A percentile compares a stretch with the other conserved stretches of the same genome.
phyloP scores from a whole-genome alignment of 2,329 filamentous ascomycete species.

The Colletotrichum sp. region DNA sequence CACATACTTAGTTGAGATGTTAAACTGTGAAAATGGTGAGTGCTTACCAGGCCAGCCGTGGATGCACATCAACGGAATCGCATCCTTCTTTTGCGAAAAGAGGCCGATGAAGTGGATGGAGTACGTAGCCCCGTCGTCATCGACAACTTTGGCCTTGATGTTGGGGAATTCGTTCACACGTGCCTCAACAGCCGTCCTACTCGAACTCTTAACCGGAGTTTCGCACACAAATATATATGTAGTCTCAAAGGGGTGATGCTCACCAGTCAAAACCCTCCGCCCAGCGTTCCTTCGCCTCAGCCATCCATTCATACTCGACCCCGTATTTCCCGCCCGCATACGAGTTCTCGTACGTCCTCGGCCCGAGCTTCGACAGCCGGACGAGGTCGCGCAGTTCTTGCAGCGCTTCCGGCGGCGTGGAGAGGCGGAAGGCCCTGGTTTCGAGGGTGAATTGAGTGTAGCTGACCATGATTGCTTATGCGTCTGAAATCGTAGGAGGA shows the following conservation, averaged over 20 bases:
- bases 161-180: background rate
- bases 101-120: background rate
- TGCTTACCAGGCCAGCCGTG: background rate
- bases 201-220: rapidly evolving
- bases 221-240: background rate
- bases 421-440: background rate
- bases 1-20: background rate
- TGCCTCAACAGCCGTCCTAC: background rate
- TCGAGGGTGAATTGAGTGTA: background rate
- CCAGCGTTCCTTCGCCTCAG: background rate
- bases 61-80: background rate
- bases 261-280: background rate
- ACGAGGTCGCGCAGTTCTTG: background rate
- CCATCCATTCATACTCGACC: background rate
- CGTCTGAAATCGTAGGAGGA: background rate
- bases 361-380: background rate
- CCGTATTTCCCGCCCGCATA: background rate
- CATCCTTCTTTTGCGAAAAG: background rate
- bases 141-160: background rate
- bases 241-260: too few species aligned
- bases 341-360: background rate
- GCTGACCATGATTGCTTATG: too few species aligned
- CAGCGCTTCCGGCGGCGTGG: background rate
- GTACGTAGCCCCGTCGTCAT: background rate
- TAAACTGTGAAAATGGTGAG: background rate